These are phyloP conservation scores for Beauveria sp. DNA, from an alignment of 2,329 filamentous ascomycete genomes.

Conservation along the genomic window DNA sequence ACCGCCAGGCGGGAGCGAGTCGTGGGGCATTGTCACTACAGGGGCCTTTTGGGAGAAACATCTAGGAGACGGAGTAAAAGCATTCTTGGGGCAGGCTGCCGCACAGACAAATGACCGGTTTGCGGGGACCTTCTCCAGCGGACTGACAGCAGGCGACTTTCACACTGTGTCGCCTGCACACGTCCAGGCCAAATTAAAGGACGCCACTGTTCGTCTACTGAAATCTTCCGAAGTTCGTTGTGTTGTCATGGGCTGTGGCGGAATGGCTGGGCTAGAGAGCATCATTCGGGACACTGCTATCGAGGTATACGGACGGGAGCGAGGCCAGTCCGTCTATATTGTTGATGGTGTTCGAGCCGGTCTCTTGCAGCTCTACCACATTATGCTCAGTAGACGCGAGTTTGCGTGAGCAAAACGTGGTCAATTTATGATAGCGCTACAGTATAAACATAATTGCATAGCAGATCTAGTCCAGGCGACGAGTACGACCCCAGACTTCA, in stretches of 20 bases:
- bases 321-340: slow-evolving; percentile 53
- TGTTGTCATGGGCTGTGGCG: slow-evolving; percentile 81
- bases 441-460: background rate
- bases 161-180: slow-evolving; percentile 60
- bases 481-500: slow-evolving; percentile 78
- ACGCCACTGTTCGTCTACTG: slow-evolving; percentile 62
- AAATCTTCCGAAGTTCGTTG: slow-evolving; percentile 49
- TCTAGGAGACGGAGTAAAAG: slow-evolving; percentile 55
- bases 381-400: slow-evolving; percentile 35
- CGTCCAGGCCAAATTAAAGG: slow-evolving; percentile 57
- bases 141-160: slow-evolving; percentile 70
- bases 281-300: slow-evolving; percentile 64
- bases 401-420: slow-evolving; percentile 22
- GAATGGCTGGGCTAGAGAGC: slow-evolving; percentile 79
- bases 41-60: slow-evolving; percentile 76
- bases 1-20: slow-evolving; percentile 25
- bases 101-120: slow-evolving; percentile 44
- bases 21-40: slow-evolving; percentile 85
- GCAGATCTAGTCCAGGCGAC: slow-evolving; percentile 41
- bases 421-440: background rate
- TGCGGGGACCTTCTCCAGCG: slow-evolving; percentile 75
- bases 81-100: slow-evolving; percentile 49
- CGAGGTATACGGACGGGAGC: slow-evolving; percentile 53
- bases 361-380: slow-evolving; percentile 52
- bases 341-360: slow-evolving; percentile 75